Evolutionary conservation across 306 rosid species (phyloP).

Genomic region (Vigna radiata): DNA sequence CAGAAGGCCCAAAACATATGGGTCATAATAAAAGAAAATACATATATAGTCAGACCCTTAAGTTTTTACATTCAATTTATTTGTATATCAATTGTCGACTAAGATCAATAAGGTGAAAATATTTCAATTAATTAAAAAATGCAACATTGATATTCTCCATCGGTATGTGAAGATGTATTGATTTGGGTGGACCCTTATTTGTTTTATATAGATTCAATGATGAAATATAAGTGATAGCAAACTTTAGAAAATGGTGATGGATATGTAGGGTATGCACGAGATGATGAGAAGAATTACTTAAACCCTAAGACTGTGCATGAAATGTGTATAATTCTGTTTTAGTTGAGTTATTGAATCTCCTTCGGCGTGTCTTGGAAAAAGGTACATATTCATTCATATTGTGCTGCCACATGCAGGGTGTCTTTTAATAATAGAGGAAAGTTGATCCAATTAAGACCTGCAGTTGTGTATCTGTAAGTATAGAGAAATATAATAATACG

Average conservation of each 20-base stretch:
- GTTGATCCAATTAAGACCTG: neutral
- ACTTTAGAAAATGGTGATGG: too few species aligned
- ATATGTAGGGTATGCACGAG: neutral
- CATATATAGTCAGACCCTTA: neutral
- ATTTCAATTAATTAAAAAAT: neutral
- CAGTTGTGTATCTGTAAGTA: neutral
- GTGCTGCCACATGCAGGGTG: slow-evolving; percentile 36
- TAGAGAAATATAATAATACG: neutral
- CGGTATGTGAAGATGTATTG: neutral
- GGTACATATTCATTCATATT: neutral
- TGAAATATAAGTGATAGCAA: neutral
- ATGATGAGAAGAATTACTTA: slow-evolving; percentile 43
- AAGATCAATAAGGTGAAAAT: too few species aligned
- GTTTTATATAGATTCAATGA: neutral
- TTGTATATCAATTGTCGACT: too few species aligned
- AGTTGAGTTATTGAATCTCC: slow-evolving; percentile 10
- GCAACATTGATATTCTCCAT: neutral
- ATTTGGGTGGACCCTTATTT: neutral
- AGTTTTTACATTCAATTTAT: too few species aligned
- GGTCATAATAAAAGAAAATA: neutral
- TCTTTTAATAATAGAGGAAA: slow-evolving; percentile 33
- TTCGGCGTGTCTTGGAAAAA: slow-evolving; percentile 35
- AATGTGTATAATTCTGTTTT: neutral
- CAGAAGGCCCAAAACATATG: too few species aligned
- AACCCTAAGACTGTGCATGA: slow-evolving; percentile 42